Conservation (phyloP, 345 rosid genomes). For the Citrus inodora region DNA sequence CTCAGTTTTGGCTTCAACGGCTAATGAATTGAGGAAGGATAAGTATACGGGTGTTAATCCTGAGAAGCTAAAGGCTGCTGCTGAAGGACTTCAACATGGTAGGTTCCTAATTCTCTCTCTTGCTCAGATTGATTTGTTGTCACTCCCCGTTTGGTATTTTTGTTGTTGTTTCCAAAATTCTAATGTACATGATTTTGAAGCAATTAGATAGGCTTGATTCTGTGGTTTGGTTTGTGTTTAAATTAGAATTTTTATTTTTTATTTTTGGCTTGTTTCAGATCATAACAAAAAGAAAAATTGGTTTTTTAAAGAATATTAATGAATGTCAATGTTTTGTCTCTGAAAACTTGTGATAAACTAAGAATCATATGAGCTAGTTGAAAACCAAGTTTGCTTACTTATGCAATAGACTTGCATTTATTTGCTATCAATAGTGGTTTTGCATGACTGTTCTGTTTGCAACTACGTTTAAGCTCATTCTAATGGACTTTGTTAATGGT, state of each 20-base stretch:
- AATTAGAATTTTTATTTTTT: background rate
- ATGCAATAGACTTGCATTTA: background rate
- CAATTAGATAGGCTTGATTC: background rate
- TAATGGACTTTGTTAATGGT: background rate
- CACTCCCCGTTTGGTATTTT: background rate
- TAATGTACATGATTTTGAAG: background rate
- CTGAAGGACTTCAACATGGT: constrained; percentile 74
- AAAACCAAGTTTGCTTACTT: background rate
- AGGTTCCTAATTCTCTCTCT: constrained; percentile 15
- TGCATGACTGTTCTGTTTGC: background rate
- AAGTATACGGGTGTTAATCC: constrained; percentile 50
- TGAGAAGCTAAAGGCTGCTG: constrained; percentile 83
- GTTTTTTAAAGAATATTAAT: background rate
- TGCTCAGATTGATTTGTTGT: background rate
- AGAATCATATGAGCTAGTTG: background rate
- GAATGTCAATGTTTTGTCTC: background rate
- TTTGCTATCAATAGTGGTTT: background rate
- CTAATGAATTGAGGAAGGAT: constrained; percentile 72
- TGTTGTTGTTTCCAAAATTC: background rate
- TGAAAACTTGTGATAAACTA: background rate
- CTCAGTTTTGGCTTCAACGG: constrained; percentile 61
- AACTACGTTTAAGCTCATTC: background rate
- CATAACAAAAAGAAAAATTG: background rate
- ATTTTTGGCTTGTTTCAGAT: background rate
- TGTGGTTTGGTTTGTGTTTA: background rate